phyloP scores from a whole-genome alignment of 352 stramenopile genomes.

The Phytophthora europaea region DNA sequence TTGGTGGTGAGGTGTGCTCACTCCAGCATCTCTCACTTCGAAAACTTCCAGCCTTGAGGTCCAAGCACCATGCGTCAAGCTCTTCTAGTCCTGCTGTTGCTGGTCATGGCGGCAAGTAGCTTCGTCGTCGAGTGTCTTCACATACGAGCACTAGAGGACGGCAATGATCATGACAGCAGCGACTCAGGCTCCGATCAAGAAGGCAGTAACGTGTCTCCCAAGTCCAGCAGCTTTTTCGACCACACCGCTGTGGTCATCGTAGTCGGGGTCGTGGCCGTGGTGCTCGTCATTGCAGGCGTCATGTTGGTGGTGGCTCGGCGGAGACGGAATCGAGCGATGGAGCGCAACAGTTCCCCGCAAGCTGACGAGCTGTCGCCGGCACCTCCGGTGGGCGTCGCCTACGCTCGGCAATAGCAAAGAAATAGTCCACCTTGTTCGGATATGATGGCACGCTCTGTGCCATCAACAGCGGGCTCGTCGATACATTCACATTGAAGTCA shows the following conservation, averaged over 20 bases:
- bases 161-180: neutral
- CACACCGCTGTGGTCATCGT: slow-evolving; percentile 31
- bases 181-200: slow-evolving; percentile 7
- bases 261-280: slow-evolving; percentile 16
- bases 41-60: slow-evolving; percentile 1
- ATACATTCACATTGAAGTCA: slow-evolving; percentile 5
- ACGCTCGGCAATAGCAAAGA: slow-evolving; percentile 28
- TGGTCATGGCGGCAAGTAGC: neutral
- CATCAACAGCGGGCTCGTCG: slow-evolving; percentile 7
- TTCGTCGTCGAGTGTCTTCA: slow-evolving; percentile 12
- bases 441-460: slow-evolving; percentile 3
- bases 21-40: neutral
- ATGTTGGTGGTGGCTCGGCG: slow-evolving; percentile 28
- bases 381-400: slow-evolving; percentile 24
- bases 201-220: slow-evolving; percentile 8
- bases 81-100: slow-evolving; percentile 3
- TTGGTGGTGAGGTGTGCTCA: neutral
- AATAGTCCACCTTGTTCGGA: neutral
- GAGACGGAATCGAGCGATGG: slow-evolving; percentile 23
- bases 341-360: slow-evolving; percentile 31
- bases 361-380: slow-evolving; percentile 17
- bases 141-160: slow-evolving; percentile 16
- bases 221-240: slow-evolving; percentile 17
- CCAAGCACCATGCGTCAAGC: slow-evolving; percentile 14
- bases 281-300: slow-evolving; percentile 19